Percentiles rank a stretch among this genome's conserved stretches.
phyloP scores from a whole-genome alignment of 129 eudicot species.

The Oenanthe sinensis region DNA sequence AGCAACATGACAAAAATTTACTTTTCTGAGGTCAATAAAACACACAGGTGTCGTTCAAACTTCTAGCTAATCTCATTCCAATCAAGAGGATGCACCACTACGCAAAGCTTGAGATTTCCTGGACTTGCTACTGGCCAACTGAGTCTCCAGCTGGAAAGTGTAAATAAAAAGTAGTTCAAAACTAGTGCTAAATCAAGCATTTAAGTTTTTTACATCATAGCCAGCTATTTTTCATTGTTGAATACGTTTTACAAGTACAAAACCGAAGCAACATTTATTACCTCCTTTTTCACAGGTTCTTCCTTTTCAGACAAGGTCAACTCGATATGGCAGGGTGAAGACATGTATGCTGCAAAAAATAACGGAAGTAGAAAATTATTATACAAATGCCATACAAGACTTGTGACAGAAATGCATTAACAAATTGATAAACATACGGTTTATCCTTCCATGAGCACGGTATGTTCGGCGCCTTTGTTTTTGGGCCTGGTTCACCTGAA shows the following conservation, averaged over 20 bases:
- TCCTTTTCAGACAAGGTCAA: constrained; percentile 54
- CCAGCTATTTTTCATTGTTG: neutral
- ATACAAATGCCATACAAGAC: neutral
- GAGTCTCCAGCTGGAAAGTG: constrained; percentile 39
- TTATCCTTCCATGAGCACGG: constrained; percentile 41
- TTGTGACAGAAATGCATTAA: neutral
- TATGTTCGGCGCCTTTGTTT: constrained; percentile 9
- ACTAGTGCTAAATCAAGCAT: neutral
- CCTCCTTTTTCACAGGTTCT: constrained; percentile 59
- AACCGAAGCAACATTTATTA: constrained; percentile 4
- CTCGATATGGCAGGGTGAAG: constrained; percentile 62
- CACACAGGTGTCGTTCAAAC: neutral
- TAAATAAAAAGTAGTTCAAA: neutral
- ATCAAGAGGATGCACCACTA: constrained; percentile 20
- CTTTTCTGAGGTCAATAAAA: neutral
- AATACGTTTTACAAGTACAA: neutral
- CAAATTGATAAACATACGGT: constrained; percentile 32
- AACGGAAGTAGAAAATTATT: neutral
- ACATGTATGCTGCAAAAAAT: constrained; percentile 42
- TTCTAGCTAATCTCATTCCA: neutral
- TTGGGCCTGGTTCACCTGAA: constrained; percentile 60
- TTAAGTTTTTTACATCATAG: neutral
- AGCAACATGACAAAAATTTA: neutral
- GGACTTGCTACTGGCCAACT: constrained; percentile 44
- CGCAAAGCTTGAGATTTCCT: constrained; percentile 36